Evolutionary conservation across 2,329 filamentous ascomycete genomes (phyloP), one percentile per base, ranked within the genome.

Genomic region (Cryphonectria radicalis): DNA sequence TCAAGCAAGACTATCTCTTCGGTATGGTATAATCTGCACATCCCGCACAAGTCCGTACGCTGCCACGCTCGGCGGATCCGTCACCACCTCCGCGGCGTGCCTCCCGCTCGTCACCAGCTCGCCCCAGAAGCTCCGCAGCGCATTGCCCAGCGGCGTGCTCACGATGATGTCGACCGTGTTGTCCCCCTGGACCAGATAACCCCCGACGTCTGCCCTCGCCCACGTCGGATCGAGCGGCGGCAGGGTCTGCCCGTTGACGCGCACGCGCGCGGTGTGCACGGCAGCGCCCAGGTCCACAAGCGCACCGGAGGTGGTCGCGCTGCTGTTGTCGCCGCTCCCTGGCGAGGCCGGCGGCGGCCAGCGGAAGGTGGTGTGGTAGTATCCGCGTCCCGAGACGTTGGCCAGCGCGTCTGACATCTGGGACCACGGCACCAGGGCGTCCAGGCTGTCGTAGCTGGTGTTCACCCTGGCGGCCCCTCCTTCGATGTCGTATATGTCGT

Each of bases 181-280:
- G 17, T 13, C 25, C 0, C 69, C 64, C 5, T n/a, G 22, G 11
- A 55, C 19, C 57, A 70, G 32, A 35, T 43, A 57, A 7, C 4
- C 35, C 8, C 28, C 66, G 6, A 72, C 42, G 13, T 72, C 68
- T 14, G 62, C 64, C n/a, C 62, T 43, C 19, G 70, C 57, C 42
- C 68, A 63, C 17, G 50, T 62, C 32, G 64, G 70, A 40, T 72
- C 70, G 22, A 72, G 66, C 22, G 70, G 70, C 4, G 67, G 50
- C 2, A 70, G 46, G 35, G 66, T 40, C 28, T 67, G 35, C 17
- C 68, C 70, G 50, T 72, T 68, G 59, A 72, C 65, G n/a, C 63
- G 67, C 40, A 66, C 62, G 37, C 70, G 67, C 4, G 69, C 50
- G 32, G 70, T 72, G 28, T 72, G 66, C 7, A 70, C 59, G 6